Evolutionary conservation across 805 yeast genomes (phyloP).

Genomic region (Wickerhamiella australiensis): DNA sequence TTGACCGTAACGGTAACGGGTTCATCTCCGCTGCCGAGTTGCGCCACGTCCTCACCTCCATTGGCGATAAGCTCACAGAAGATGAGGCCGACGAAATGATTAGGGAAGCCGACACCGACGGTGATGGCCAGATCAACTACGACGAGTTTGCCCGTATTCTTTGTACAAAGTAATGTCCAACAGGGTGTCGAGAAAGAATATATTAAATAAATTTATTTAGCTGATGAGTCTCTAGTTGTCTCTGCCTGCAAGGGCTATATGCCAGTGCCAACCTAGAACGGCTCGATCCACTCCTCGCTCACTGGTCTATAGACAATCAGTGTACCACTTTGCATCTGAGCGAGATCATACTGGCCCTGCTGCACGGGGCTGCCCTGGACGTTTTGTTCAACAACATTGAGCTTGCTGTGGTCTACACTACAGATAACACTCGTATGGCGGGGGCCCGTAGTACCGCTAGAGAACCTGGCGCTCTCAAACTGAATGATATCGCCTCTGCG

Average conservation of each 20-base stretch:
- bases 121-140: constrained; percentile 95
- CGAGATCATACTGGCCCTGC: constrained; percentile 24
- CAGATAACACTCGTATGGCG: constrained; percentile 30
- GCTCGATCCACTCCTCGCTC: constrained; percentile 27
- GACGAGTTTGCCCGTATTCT: constrained; percentile 89
- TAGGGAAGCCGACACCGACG: constrained; percentile 79
- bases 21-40: constrained; percentile 92
- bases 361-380: constrained; percentile 16
- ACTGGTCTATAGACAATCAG: constrained; percentile 27
- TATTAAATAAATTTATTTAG: not conserved
- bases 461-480: constrained; percentile 24
- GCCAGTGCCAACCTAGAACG: constrained; percentile 11
- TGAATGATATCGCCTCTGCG: constrained; percentile 31
- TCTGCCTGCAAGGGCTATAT: not conserved
- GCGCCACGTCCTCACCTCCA: constrained; percentile 91
- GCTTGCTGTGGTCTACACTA: constrained; percentile 19
- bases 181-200: not conserved
- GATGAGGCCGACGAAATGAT: constrained; percentile 97
- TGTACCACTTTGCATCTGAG: constrained; percentile 24
- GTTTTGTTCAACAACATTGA: constrained; percentile 19
- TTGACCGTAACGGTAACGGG: constrained; percentile 90
- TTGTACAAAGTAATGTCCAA: constrained; percentile 19
- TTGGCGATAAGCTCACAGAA: constrained; percentile 92
- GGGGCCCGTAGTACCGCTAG: constrained; percentile 20
- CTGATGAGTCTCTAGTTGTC: not conserved